phyloP scores from a whole-genome alignment of 2,329 filamentous ascomycete species.

The Aaosphaeria arxii region DNA sequence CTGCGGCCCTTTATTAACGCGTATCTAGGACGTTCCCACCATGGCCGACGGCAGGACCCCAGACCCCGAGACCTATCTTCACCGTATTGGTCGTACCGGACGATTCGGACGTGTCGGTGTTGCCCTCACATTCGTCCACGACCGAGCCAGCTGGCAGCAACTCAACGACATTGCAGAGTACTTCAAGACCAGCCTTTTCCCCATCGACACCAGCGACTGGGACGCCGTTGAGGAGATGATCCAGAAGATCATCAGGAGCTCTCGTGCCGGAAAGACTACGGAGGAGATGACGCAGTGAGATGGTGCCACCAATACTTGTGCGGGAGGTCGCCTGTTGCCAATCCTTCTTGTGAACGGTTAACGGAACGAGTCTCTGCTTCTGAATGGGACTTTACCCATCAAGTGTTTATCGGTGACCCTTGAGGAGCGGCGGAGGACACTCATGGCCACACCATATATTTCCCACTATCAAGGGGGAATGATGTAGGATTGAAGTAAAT shows the following conservation, averaged over 20 bases:
- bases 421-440: too few species aligned
- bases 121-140: conserved; percentile 90
- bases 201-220: conserved; percentile 84
- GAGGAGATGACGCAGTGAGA: conserved; percentile 30
- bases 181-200: conserved; percentile 77
- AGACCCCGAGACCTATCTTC: conserved; percentile 93
- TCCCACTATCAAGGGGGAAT: too few species aligned
- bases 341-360: too few species aligned
- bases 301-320: conserved; percentile 4
- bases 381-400: too few species aligned
- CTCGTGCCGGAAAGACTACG: conserved; percentile 39
- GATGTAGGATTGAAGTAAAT: too few species aligned
- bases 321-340: too few species aligned
- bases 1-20: conserved; percentile 8
- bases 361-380: too few species aligned
- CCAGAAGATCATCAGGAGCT: conserved; percentile 57
- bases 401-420: too few species aligned
- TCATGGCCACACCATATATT: too few species aligned
- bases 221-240: conserved; percentile 82
- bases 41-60: conserved; percentile 60
- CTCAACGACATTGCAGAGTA: conserved; percentile 75
- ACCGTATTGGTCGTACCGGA: conserved; percentile 95
- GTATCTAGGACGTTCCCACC: conserved; percentile 54
- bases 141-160: conserved; percentile 75
- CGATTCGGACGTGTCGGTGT: conserved; percentile 96